Evolutionary conservation across 1,284 basidiomycete species (phyloP).

Genomic region (Veloboletus limbatus): DNA sequence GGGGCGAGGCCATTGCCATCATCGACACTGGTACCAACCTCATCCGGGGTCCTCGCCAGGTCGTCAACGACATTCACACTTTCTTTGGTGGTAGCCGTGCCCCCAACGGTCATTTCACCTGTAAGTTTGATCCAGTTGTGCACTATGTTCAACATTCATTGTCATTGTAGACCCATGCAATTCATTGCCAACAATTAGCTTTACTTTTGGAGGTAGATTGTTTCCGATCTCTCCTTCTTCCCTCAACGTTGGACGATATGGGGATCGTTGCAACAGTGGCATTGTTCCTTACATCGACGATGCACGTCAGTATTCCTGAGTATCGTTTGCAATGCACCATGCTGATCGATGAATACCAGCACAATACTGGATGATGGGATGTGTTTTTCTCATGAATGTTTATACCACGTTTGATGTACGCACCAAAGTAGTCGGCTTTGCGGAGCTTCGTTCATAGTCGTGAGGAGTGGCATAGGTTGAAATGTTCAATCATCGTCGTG

Average conservation of each 20-base stretch:
- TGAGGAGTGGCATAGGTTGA: not conserved
- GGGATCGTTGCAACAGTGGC: slow-evolving; percentile 33
- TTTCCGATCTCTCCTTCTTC: slow-evolving; percentile 38
- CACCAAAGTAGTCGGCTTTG: slow-evolving; percentile 16
- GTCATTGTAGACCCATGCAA: slow-evolving; percentile 40
- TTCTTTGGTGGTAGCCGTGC: slow-evolving; percentile 8
- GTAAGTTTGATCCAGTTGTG: not conserved
- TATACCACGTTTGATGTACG: not conserved
- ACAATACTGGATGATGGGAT: not conserved
- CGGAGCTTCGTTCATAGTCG: slow-evolving; percentile 11
- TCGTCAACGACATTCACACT: too few relatives aligned
- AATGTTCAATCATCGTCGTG: too few relatives aligned
- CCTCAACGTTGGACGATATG: slow-evolving; percentile 35
- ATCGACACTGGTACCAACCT: too few relatives aligned
- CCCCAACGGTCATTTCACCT: slow-evolving; percentile 2
- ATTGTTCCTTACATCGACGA: slow-evolving; percentile 4
- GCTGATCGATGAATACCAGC: not conserved
- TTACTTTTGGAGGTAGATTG: slow-evolving; percentile 39
- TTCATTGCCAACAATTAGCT: slow-evolving; percentile 33
- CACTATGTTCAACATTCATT: slow-evolving; percentile 20
- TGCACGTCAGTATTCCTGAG: not conserved
- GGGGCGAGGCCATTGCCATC: too few relatives aligned
- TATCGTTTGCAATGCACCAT: not conserved
- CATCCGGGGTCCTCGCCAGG: too few relatives aligned
- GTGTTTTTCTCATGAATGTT: not conserved